Conservation (phyloP, 345 rosid genomes). For the Eucalyptus coolabah region DNA sequence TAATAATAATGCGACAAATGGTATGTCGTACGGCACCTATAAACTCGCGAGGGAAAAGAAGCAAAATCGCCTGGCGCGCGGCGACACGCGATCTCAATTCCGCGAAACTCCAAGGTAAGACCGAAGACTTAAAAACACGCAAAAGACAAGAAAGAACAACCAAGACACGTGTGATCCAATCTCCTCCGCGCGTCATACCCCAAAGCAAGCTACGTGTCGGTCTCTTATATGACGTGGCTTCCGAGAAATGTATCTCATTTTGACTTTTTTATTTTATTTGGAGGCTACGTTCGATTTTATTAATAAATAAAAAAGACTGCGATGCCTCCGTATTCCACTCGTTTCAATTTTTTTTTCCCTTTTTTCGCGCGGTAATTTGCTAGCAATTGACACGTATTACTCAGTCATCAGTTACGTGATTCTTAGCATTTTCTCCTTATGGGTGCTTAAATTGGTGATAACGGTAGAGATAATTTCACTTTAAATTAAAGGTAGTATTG, state of each 20-base stretch:
- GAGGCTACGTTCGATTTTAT: too few relatives aligned
- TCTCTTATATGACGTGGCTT: not conserved
- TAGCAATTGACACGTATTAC: not conserved
- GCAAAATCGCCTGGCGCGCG: not conserved
- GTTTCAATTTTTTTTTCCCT: too few relatives aligned
- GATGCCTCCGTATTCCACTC: too few relatives aligned
- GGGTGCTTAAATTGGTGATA: not conserved
- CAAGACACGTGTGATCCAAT: not conserved
- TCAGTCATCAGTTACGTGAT: not conserved
- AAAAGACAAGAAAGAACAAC: not conserved
- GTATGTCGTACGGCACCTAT: not conserved
- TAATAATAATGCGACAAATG: not conserved
- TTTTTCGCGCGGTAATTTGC: not conserved
- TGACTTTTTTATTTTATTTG: too few relatives aligned
- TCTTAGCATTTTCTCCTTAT: not conserved
- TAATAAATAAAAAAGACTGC: too few relatives aligned
- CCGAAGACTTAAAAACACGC: not conserved
- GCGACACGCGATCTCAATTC: not conserved
- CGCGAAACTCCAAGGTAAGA: too few relatives aligned
- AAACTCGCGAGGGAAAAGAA: not conserved
- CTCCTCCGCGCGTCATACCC: not conserved
- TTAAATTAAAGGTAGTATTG: not conserved
- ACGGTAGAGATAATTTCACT: not conserved
- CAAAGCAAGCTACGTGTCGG: accelerated
- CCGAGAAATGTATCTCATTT: too few relatives aligned